Base-by-base conservation (phyloP, 2,329 filamentous ascomycete genomes). In the Onygenales sp. region DNA sequence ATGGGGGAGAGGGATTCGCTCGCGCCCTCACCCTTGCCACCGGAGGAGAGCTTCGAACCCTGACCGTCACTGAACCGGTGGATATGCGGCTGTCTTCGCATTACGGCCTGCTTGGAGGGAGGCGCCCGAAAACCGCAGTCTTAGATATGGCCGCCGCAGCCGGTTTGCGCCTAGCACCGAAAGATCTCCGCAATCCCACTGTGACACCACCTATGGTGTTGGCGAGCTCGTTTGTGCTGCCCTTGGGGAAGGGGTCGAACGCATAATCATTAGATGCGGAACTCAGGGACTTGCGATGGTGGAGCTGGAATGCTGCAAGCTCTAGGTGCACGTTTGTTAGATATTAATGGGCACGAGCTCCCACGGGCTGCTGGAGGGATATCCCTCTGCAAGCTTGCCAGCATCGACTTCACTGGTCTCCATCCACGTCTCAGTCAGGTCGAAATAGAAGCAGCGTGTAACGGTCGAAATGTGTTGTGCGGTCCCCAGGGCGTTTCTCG, bases 251-350 rank as follows among this genome's bases (percentile, higher is more conserved):
- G 76, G 76, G 1, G 74, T 68, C 7, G 64, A 64, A 7, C 70
- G 69, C 6, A 74, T 80, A 46, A 65, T 80, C 6, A 62, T 80
- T 21, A 77, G 77, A 1, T 79, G 77, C 57, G 77, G 77, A 37
- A 80, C 59, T 79, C 77, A 2, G 77, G 76, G 4, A 79, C 76
- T 4, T 77, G 75, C 39, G 77, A 79, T 54, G 77, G 75, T 6
- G 77, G 77, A 11, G 73, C 74, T 0, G 77, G 77, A 11, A 78
- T 80, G 76, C 71, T 77, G 7, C 77, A 80, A 56, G 77, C 77
- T 2, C 69, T 80, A 5, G 77, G 77, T 4, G 76, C 68, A 2
- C 67, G 67, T 2, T 66, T 79, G 13, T 55, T 75, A 10, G 71
- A 75, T 54, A 48, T 49, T 2, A 56, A 70, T 27, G 74, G 71